Evolutionary conservation across 2,329 filamentous ascomycete species (phyloP).

Genomic region (Rutstroemia sydowiana): DNA sequence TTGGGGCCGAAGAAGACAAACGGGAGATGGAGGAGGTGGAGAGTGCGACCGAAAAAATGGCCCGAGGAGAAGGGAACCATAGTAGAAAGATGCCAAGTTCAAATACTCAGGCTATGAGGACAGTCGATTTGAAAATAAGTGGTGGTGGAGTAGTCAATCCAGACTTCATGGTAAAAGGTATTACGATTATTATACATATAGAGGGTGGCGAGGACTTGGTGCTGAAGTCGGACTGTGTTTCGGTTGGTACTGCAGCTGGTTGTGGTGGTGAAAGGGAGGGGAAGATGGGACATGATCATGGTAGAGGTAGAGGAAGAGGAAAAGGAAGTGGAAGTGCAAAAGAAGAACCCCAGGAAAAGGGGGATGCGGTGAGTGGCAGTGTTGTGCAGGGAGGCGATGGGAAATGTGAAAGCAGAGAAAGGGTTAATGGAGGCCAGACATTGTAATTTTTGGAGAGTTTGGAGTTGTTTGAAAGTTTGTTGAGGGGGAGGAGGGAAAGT

Average conservation of each 20-base stretch:
- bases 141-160: too few relatives aligned
- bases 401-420: too few relatives aligned
- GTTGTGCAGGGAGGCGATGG: too few relatives aligned
- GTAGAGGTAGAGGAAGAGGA: too few relatives aligned
- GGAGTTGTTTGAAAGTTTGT: conserved; percentile 68
- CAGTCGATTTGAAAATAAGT: too few relatives aligned
- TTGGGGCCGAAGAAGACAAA: not conserved
- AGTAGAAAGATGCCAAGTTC: not conserved
- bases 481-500: conserved; percentile 46
- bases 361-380: too few relatives aligned
- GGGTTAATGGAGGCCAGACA: conserved; percentile 52
- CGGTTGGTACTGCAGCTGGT: not conserved
- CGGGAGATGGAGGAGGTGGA: not conserved
- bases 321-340: too few relatives aligned
- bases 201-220: conserved; percentile 21
- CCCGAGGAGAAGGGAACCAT: not conserved
- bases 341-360: too few relatives aligned
- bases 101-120: not conserved
- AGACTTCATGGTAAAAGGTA: conserved; percentile 12
- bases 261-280: too few relatives aligned
- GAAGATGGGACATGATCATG: too few relatives aligned
- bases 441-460: conserved; percentile 86
- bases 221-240: conserved; percentile 7
- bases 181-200: conserved; percentile 24
- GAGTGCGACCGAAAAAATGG: not conserved